Evolutionary conservation across 306 rosid species (phyloP).

Genomic region (Delonix regia): DNA sequence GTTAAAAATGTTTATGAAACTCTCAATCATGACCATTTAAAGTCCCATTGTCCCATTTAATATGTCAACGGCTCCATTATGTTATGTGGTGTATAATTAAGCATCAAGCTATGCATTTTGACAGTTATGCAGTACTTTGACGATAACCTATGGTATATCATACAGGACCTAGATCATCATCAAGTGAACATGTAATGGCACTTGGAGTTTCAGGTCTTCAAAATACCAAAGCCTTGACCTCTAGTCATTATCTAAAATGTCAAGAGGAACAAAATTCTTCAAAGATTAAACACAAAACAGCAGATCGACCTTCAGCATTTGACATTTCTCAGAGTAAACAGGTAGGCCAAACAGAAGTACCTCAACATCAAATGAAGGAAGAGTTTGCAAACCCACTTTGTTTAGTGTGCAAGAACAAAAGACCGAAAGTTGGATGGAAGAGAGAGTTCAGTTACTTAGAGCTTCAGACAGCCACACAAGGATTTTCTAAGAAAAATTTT

Average conservation of each 20-base stretch:
- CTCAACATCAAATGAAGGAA: slow-evolving; percentile 36
- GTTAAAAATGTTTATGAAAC: neutral
- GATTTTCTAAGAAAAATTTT: slow-evolving; percentile 60
- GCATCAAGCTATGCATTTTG: slow-evolving; percentile 12
- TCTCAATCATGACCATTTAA: neutral
- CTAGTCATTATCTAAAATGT: neutral
- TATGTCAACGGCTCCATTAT: neutral
- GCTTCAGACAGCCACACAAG: slow-evolving; percentile 56
- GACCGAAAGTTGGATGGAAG: slow-evolving; percentile 59
- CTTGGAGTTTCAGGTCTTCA: slow-evolving; percentile 26
- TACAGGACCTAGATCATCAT: slow-evolving; percentile 45
- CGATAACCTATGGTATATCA: slow-evolving; percentile 24
- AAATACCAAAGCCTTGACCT: slow-evolving; percentile 23
- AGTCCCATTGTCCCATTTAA: neutral
- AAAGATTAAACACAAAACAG: slow-evolving; percentile 40
- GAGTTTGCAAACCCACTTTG: slow-evolving; percentile 51
- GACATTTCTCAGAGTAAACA: slow-evolving; percentile 36
- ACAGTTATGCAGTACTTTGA: slow-evolving; percentile 14
- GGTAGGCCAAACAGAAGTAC: slow-evolving; percentile 21
- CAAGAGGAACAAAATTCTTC: slow-evolving; percentile 25
- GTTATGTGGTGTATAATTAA: neutral
- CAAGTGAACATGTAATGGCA: slow-evolving; percentile 36
- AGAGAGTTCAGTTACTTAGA: slow-evolving; percentile 70
- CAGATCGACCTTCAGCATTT: slow-evolving; percentile 32
- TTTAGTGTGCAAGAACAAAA: slow-evolving; percentile 56